Evolutionary conservation across 2,329 filamentous ascomycete genomes (phyloP), one percentile per base, ranked within the genome.

Genomic region (Ophiostoma angusticollis): DNA sequence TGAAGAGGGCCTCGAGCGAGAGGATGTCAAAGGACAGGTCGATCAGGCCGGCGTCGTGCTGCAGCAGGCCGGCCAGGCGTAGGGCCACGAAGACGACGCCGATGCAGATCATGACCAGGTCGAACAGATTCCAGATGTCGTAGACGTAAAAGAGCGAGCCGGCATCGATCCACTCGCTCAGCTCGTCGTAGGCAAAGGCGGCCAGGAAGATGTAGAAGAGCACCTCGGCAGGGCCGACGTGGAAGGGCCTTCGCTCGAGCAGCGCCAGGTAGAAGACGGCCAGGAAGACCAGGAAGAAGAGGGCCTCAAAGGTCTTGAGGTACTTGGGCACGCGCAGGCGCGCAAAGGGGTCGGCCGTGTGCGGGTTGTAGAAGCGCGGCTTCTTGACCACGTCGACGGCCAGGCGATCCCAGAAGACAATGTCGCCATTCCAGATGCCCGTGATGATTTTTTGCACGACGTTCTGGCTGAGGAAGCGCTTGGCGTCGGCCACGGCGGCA

Each of bases 11-110:
- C 57, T 94, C 84, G 12, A 95, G 66, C 0, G 85, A 80, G 17
- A 95, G 65, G n/a, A 95, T 78, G 52, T 95, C 84, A 55, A 94
- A 95, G 1, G 85, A 79, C 3, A 80, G 67, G 44, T 91, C 80
- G 33, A 80, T 80, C n/a, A 84, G 70, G 13, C 66, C 58, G 9
- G 64, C 58, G 46, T 78, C 74, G 17, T 72, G 57, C 37, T 70
- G 72, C 17, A 67, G 65, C 19, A 89, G 56, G 0, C 84, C 84
- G 35, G 84, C 61, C 21, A 78, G 65, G 35, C 83, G 68, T 33
- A 84, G 60, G 12, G 79, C 39, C 37, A 44, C 35, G 23, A 41
- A 49, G 0, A 37, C 61, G 36, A 79, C 59, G 2, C 80, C 80
- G 35, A 83, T 79, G 21, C 72, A 59, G 35, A 87, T 84, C 54